Percentiles rank a stretch among this genome's conserved stretches.
phyloP scores from a whole-genome alignment of 768 basidiomycete genomes.

The Collybia sp. region DNA sequence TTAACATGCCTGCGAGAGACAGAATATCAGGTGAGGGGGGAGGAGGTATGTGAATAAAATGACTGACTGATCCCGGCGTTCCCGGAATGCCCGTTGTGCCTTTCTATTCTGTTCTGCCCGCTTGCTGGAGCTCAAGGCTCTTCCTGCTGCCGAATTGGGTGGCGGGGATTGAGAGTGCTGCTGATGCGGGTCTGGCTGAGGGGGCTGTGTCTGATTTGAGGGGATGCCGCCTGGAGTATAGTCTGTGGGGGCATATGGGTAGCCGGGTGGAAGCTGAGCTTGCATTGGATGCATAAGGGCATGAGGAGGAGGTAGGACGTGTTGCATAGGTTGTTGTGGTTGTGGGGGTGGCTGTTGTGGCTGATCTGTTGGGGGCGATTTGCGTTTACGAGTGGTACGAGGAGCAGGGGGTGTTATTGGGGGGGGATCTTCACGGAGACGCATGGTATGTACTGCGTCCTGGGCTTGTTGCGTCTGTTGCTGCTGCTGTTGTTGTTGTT shows the following conservation, averaged over 20 bases:
- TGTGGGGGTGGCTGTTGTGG: slow-evolving; percentile 26
- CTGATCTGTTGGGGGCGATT: slow-evolving; percentile 47
- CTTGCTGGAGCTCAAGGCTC: slow-evolving; percentile 74
- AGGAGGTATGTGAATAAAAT: slow-evolving; percentile 8
- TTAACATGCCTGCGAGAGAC: slow-evolving; percentile 71
- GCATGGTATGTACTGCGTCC: slow-evolving; percentile 34
- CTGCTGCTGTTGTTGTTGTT: slow-evolving; percentile 18
- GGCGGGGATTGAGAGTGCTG: slow-evolving; percentile 24
- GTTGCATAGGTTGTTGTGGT: slow-evolving; percentile 35
- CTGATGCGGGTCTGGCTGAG: slow-evolving; percentile 19
- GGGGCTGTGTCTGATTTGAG: slow-evolving; percentile 21
- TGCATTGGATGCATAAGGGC: slow-evolving; percentile 46
- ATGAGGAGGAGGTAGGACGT: slow-evolving; percentile 51
- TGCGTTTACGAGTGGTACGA: slow-evolving; percentile 59
- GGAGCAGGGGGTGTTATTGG: slow-evolving; percentile 35
- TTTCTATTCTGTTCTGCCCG: slow-evolving; percentile 94
- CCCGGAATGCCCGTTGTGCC: slow-evolving; percentile 88
- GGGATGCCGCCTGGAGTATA: slow-evolving; percentile 53
- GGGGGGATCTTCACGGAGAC: slow-evolving; percentile 57
- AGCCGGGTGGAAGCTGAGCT: slow-evolving; percentile 42
- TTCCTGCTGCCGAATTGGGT: slow-evolving; percentile 27
- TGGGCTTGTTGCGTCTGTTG: slow-evolving; percentile 14
- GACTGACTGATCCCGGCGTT: slow-evolving; percentile 83
- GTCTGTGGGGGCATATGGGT: slow-evolving; percentile 44
- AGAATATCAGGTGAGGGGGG: slow-evolving; percentile 4